These are phyloP conservation scores for Sporothrix brasiliensis DNA, from an alignment of 2,329 filamentous ascomycete species.

Conservation along the genomic window DNA sequence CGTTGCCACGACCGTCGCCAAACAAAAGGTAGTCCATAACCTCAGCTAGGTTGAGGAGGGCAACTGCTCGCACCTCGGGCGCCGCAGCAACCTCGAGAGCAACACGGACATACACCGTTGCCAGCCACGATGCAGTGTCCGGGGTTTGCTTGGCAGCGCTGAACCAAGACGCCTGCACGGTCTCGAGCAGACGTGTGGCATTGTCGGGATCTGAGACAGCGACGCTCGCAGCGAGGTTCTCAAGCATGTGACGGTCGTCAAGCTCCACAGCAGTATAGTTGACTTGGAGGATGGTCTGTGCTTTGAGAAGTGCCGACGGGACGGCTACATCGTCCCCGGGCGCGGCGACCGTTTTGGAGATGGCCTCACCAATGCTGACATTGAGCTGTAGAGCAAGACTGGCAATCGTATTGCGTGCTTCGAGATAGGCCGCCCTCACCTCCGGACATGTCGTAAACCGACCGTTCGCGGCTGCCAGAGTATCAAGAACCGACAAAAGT, in stretches of 20 bases:
- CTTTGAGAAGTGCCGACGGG: conserved; percentile 46
- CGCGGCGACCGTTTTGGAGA: neutral
- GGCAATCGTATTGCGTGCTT: conserved; percentile 51
- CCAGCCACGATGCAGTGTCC: conserved; percentile 43
- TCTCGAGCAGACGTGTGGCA: conserved; percentile 48
- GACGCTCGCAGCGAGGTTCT: conserved; percentile 43
- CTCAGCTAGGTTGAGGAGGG: conserved; percentile 52
- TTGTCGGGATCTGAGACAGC: conserved; percentile 49
- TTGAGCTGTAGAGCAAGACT: conserved; percentile 23
- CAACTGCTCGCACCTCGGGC: conserved; percentile 52
- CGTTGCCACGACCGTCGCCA: conserved; percentile 30
- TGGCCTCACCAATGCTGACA: neutral
- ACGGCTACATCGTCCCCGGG: neutral
- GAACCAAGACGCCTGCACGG: conserved; percentile 42
- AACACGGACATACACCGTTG: conserved; percentile 49
- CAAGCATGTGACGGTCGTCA: conserved; percentile 37
- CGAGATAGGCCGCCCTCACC: conserved; percentile 51
- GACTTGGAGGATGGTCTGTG: conserved; percentile 45
- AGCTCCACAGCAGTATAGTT: conserved; percentile 43
- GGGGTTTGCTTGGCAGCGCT: conserved; percentile 30
- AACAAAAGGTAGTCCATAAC: conserved; percentile 49
- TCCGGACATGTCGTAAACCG: conserved; percentile 44
- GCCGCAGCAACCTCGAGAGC: conserved; percentile 44
- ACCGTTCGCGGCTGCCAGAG: conserved; percentile 17
- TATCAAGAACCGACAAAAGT: conserved; percentile 28